phyloP scores from a whole-genome alignment of 2,329 filamentous ascomycete genomes.

The Elsinoe necatrix region DNA sequence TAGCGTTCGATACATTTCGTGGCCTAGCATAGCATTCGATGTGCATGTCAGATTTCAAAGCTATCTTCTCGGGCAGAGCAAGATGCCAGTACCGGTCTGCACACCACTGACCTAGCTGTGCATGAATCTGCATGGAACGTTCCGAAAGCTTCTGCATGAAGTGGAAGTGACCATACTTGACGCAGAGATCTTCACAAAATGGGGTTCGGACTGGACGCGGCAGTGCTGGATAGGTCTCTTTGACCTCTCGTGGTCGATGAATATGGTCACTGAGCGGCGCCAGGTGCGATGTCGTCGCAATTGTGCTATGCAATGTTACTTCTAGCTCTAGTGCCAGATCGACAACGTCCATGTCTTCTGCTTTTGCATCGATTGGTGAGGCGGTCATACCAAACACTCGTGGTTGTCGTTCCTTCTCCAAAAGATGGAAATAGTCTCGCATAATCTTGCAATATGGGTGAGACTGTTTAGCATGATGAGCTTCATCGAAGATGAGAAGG shows the following conservation, averaged over 20 bases:
- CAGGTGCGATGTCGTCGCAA: conserved; percentile 64
- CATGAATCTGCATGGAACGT: conserved; percentile 52
- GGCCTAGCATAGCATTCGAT: conserved; percentile 32
- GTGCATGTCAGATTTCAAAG: conserved; percentile 52
- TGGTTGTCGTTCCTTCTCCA: conserved; percentile 47
- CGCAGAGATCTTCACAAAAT: conserved; percentile 52
- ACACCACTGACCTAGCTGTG: conserved; percentile 72
- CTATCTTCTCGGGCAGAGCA: conserved; percentile 54
- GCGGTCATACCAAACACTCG: conserved; percentile 94
- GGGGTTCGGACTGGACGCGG: conserved; percentile 49
- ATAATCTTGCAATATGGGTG: conserved; percentile 86
- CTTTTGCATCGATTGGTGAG: conserved; percentile 79
- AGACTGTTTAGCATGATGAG: conserved; percentile 90
- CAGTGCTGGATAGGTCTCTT: conserved; percentile 49
- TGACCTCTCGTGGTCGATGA: conserved; percentile 51
- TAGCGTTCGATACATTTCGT: not conserved
- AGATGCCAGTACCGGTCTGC: conserved; percentile 74
- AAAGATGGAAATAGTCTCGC: conserved; percentile 66
- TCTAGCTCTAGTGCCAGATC: conserved; percentile 52
- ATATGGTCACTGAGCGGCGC: conserved; percentile 51
- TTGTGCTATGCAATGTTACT: conserved; percentile 66
- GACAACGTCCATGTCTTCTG: conserved; percentile 40
- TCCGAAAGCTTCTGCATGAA: conserved; percentile 50
- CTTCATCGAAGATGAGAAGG: conserved; percentile 89
- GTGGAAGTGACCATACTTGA: conserved; percentile 43